phyloP scores from a whole-genome alignment of 2,329 filamentous ascomycete species.

The Parascedosporium putredinis region DNA sequence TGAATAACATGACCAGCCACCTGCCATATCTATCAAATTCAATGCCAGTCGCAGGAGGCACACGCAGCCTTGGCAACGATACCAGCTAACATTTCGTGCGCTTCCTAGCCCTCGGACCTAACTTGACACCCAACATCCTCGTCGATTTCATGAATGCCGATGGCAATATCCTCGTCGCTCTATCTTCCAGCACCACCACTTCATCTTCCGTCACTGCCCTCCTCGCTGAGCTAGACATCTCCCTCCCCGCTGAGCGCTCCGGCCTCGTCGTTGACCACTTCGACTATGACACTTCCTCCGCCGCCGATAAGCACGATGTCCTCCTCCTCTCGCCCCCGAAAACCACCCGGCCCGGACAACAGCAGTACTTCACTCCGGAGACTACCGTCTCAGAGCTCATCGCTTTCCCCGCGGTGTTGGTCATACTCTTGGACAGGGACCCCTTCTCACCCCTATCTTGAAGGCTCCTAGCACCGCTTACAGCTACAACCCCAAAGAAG shows the following conservation, averaged over 20 bases:
- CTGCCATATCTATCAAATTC: too few relatives aligned
- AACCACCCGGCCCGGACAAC: conserved; percentile 55
- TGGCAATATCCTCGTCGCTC: conserved; percentile 81
- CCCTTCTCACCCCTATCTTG: conserved; percentile 71
- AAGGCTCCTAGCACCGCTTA: conserved; percentile 79
- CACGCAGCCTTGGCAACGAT: too few relatives aligned
- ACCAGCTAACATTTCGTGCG: too few relatives aligned
- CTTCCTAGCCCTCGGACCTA: conserved; percentile 66
- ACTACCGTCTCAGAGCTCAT: conserved; percentile 43
- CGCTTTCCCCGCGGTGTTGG: conserved; percentile 76
- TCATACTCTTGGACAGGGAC: conserved; percentile 68
- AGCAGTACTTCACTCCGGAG: conserved; percentile 65
- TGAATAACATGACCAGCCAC: too few relatives aligned
- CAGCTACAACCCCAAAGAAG: conserved; percentile 88
- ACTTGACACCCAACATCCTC: conserved; percentile 73
- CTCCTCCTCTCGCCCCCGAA: conserved; percentile 64
- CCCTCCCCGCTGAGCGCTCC: conserved; percentile 75
- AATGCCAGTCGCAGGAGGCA: too few relatives aligned
- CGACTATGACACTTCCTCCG: conserved; percentile 71
- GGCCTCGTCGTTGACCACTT: conserved; percentile 90
- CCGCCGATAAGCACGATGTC: conserved; percentile 78
- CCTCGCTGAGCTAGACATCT: conserved; percentile 80
- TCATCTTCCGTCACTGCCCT: conserved; percentile 66
- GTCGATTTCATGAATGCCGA: conserved; percentile 85
- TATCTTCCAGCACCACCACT: conserved; percentile 61